Evolutionary conservation across 495 filamentous ascomycete genomes (phyloP).

Genomic region (Neurospora sp.): DNA sequence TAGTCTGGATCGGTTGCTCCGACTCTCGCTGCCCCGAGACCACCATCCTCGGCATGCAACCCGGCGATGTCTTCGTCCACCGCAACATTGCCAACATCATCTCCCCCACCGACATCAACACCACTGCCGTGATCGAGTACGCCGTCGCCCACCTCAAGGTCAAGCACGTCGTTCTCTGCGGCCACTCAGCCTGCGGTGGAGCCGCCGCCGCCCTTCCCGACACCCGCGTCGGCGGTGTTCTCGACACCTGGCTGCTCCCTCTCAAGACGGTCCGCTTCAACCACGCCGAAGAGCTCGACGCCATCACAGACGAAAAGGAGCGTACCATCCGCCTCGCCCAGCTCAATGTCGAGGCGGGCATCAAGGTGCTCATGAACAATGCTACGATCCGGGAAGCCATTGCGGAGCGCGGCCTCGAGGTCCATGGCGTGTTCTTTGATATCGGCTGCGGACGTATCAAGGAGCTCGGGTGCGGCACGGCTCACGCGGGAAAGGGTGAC

Average conservation of each 20-base stretch:
- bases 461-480: slow-evolving; percentile 44
- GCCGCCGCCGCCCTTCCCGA: slow-evolving; percentile 60
- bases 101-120: slow-evolving; percentile 64
- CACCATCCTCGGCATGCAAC: slow-evolving; percentile 66
- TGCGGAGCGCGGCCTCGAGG: slow-evolving; percentile 54
- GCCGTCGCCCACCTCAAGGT: slow-evolving; percentile 67
- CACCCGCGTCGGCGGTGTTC: slow-evolving; percentile 55
- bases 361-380: slow-evolving; percentile 53
- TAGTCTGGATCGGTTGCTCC: slow-evolving; percentile 85
- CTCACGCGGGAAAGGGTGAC: slow-evolving; percentile 3
- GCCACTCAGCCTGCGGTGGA: slow-evolving; percentile 75
- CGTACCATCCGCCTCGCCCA: slow-evolving; percentile 49
- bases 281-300: slow-evolving; percentile 44
- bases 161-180: slow-evolving; percentile 74
- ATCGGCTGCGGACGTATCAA: slow-evolving; percentile 48
- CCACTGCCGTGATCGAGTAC: slow-evolving; percentile 72
- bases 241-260: slow-evolving; percentile 76
- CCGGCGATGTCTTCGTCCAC: slow-evolving; percentile 87
- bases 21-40: slow-evolving; percentile 86
- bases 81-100: slow-evolving; percentile 92
- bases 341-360: slow-evolving; percentile 58
- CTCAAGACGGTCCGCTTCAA: slow-evolving; percentile 49
- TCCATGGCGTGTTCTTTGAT: slow-evolving; percentile 66
- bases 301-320: slow-evolving; percentile 37
- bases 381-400: slow-evolving; percentile 53